phyloP scores from a whole-genome alignment of 768 basidiomycete genomes.

The Tulasnella calospora region DNA sequence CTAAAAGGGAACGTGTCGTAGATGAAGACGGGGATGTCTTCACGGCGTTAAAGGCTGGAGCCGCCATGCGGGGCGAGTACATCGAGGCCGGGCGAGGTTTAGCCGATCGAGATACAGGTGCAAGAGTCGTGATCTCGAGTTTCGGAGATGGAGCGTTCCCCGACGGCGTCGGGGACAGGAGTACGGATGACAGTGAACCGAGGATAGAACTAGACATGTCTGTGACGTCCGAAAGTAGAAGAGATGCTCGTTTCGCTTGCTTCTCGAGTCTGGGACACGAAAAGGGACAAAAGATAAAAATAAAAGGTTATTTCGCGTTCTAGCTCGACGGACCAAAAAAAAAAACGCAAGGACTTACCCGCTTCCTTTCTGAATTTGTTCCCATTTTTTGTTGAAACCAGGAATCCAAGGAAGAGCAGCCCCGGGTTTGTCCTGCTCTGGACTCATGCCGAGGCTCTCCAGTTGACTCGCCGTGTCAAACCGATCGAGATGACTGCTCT shows the following conservation, averaged over 20 bases:
- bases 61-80: background rate
- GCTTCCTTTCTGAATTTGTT: constrained; percentile 29
- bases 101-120: background rate
- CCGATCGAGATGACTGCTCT: background rate
- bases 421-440: background rate
- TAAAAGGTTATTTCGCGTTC: background rate
- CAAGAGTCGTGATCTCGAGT: background rate
- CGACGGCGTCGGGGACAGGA: constrained; percentile 21
- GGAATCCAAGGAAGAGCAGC: constrained; percentile 19
- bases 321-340: background rate
- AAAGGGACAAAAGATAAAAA: background rate
- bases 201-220: constrained; percentile 22
- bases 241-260: constrained; percentile 31
- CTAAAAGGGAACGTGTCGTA: constrained; percentile 16
- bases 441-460: constrained; percentile 12
- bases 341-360: constrained; percentile 26
- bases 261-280: constrained; percentile 28
- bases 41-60: constrained; percentile 2
- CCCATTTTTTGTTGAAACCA: constrained; percentile 31
- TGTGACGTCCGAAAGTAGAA: constrained; percentile 30
- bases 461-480: background rate
- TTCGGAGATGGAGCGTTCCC: background rate
- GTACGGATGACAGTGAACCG: constrained; percentile 22
- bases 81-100: background rate
- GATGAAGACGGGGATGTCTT: constrained; percentile 9